Evolutionary conservation across 225 moss, liverwort and hornwort genomes (phyloP).

Genomic region (Antitrichia curtipendula): DNA sequence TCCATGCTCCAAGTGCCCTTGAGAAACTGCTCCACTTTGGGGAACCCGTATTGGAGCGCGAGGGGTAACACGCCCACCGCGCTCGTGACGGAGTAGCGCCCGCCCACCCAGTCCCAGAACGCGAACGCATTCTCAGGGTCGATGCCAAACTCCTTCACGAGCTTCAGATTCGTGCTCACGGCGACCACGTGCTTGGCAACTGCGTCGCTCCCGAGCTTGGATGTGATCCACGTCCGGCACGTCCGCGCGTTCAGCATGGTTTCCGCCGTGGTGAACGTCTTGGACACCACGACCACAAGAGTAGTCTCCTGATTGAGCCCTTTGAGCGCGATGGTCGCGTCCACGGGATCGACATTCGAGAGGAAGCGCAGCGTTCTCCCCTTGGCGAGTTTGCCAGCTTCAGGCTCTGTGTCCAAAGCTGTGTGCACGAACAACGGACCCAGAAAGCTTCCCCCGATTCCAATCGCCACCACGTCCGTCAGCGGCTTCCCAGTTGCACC

Average conservation of each 20-base stretch:
- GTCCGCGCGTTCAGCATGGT: conserved; percentile 96
- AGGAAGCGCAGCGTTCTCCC: conserved; percentile 79
- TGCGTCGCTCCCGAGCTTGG: conserved; percentile 59
- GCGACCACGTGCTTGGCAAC: conserved; percentile 93
- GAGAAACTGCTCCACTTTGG: conserved; percentile 48
- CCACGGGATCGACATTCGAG: conserved; percentile 93
- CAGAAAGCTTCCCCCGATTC: conserved; percentile 90
- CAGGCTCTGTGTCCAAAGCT: conserved; percentile 64
- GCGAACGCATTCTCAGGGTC: conserved; percentile 86
- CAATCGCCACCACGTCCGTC: conserved; percentile 86
- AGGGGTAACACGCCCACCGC: conserved; percentile 90
- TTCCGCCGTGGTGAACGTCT: conserved; percentile 95
- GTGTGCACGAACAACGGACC: conserved; percentile 88
- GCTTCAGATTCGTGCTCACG: conserved; percentile 91
- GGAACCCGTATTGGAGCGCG: conserved; percentile 74
- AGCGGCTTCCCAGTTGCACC: conserved; percentile 84
- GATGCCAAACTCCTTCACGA: conserved; percentile 92
- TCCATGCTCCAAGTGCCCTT: conserved; percentile 86
- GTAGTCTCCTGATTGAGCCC: conserved; percentile 76
- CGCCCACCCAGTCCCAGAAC: conserved; percentile 99
- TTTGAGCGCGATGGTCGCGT: conserved; percentile 70
- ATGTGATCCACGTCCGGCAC: conserved; percentile 84
- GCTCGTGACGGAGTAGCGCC: conserved; percentile 90
- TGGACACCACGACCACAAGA: conserved; percentile 81
- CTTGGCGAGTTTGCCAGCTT: conserved; percentile 37